These are phyloP conservation scores for Talaromyces trachyspermus DNA, from an alignment of 495 filamentous ascomycete species.

Conservation along the genomic window DNA sequence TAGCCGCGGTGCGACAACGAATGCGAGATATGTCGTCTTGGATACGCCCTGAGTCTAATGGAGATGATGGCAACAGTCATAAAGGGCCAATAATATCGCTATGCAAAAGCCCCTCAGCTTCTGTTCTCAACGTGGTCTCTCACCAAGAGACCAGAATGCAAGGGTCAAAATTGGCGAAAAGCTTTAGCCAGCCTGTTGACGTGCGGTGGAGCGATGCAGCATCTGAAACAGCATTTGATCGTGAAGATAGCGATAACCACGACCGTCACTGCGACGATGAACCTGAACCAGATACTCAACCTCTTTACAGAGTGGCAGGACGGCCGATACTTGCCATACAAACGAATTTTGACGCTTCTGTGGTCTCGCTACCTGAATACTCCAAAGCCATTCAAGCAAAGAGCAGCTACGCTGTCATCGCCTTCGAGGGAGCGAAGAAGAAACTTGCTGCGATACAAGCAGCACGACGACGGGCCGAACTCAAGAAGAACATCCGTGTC, in stretches of 20 bases:
- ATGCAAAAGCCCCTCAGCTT: neutral
- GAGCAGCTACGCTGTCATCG: conserved; percentile 21
- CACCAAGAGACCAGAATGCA: neutral
- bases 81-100: neutral
- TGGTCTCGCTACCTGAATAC: conserved; percentile 11
- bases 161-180: conserved; percentile 5
- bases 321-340: neutral
- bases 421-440: conserved; percentile 27
- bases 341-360: neutral
- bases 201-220: too few relatives aligned
- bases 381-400: conserved; percentile 24
- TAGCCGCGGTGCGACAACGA: conserved; percentile 4
- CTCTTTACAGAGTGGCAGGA: neutral
- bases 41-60: neutral
- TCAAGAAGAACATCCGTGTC: conserved; percentile 40
- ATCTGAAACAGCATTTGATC: conserved; percentile 3
- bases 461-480: conserved; percentile 26
- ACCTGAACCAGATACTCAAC: neutral
- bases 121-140: neutral
- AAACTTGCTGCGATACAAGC: conserved; percentile 25
- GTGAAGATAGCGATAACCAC: conserved; percentile 6
- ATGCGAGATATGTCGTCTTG: conserved; percentile 2
- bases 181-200: neutral
- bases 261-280: neutral
- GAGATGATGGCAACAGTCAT: too few relatives aligned